Evolutionary conservation across 768 basidiomycete genomes (phyloP).

Genomic region (Termitomyces sp.): DNA sequence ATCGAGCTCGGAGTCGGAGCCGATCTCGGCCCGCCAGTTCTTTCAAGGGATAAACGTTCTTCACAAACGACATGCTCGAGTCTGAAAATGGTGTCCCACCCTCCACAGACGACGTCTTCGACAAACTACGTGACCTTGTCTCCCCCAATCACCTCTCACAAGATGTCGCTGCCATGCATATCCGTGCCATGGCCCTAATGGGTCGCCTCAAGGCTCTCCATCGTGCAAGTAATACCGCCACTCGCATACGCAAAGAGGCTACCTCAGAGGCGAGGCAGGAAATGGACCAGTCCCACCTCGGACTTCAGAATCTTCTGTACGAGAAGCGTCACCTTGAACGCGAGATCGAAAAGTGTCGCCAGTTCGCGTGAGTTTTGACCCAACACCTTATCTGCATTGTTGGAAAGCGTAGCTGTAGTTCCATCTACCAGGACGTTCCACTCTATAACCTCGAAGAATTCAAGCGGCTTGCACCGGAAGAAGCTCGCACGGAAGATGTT

Average conservation of each 20-base stretch:
- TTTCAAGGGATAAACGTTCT: not conserved
- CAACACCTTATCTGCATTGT: not conserved
- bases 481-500: constrained; percentile 57
- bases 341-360: constrained; percentile 90
- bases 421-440: constrained; percentile 85
- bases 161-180: constrained; percentile 52
- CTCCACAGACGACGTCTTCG: constrained; percentile 51
- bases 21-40: constrained; percentile 7
- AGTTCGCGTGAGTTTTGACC: constrained; percentile 72
- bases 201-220: constrained; percentile 78
- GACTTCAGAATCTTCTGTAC: constrained; percentile 83
- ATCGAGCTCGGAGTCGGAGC: constrained; percentile 5
- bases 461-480: constrained; percentile 61
- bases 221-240: constrained; percentile 66
- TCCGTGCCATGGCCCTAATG: constrained; percentile 73
- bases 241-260: constrained; percentile 65
- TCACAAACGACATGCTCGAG: constrained; percentile 23
- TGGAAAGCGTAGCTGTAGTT: constrained; percentile 39
- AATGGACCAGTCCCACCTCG: constrained; percentile 88
- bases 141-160: constrained; percentile 36
- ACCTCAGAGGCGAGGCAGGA: constrained; percentile 78
- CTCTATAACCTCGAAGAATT: constrained; percentile 73
- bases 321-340: constrained; percentile 88
- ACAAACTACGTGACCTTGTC: constrained; percentile 63
- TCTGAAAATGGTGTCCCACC: constrained; percentile 28